A percentile compares a stretch with the other conserved stretches of the same genome.
Conservation (phyloP, 2,329 filamentous ascomycete genomes). For the Septoria linicola region DNA sequence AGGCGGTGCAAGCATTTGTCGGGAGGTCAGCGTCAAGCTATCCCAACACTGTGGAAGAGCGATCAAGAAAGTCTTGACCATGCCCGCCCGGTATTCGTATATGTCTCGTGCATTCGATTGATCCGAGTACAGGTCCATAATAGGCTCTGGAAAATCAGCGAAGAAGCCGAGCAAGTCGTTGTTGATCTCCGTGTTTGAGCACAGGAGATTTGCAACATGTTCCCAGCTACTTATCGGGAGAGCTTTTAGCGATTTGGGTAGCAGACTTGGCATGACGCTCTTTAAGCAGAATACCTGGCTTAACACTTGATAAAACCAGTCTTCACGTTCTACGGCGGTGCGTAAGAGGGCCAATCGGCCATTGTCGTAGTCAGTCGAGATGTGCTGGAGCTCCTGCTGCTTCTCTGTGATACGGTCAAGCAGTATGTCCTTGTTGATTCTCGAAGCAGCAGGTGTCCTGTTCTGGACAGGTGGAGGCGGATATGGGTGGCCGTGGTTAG, state of each 20-base stretch:
- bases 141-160: conserved; percentile 51
- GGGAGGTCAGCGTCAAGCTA: conserved; percentile 25
- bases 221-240: conserved; percentile 34
- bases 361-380: conserved; percentile 17
- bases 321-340: conserved; percentile 56
- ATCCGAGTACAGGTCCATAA: conserved; percentile 41
- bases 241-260: conserved; percentile 43
- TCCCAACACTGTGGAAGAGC: conserved; percentile 29
- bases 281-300: conserved; percentile 66
- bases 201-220: conserved; percentile 48
- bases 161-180: conserved; percentile 47
- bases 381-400: conserved; percentile 4
- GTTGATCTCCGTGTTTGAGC: conserved; percentile 47
- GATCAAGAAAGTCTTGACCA: conserved; percentile 27
- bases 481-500: conserved; percentile 5
- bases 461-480: not conserved
- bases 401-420: conserved; percentile 9
- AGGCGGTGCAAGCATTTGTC: conserved; percentile 51
- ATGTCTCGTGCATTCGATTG: conserved; percentile 42
- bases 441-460: conserved; percentile 10
- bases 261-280: conserved; percentile 41
- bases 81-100: conserved; percentile 35
- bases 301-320: conserved; percentile 63
- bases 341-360: conserved; percentile 55
- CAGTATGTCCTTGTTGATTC: conserved; percentile 13